Evolutionary conservation across 176 grass and related monocot species (phyloP), one percentile per base, ranked within the genome.

Genomic region (Triticum urartu): DNA sequence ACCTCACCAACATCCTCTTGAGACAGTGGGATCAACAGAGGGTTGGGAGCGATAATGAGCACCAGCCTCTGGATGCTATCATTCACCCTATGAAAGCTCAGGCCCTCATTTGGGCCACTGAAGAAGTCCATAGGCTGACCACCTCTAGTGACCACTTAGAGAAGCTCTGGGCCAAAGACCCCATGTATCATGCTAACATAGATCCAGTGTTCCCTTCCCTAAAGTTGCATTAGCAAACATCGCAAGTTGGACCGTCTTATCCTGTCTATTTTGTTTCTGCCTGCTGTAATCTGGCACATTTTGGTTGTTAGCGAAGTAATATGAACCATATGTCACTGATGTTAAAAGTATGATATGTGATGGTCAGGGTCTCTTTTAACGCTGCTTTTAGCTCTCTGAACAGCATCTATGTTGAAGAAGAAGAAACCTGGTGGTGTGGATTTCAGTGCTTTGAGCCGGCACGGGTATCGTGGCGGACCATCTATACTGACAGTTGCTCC

Each of bases 371-470:
- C 81, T 83, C 50, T 73, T 87, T 90, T 90, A 86, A 81, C 65
- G 54, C 33, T 78, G 39, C 0, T 84, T 83, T 92, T 84, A 91
- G 87, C 81, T 89, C 68, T 85, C 1, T 96, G 86, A 85, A 91
- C 81, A 91, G 77, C 80, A 81, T 71, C 79, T 26, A 68, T 89
- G 40, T 83, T 83, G 72, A 95, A 81, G 87, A 95, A 90, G 91
- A 94, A 94, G 90, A 94, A 94, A 79, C 83, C 68, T 72, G 86
- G 93, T 54, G 87, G 86, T 20, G 75, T 99, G 74, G 91, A 89
- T 83, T 99, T 94, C 70, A 82, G 86, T 82, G 94, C 90, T 79
- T 85, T 99, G 89, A 99, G 94, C 72, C 89, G 89, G 56, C 92
- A 99, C 64, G 94, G 97, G 68, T 99, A 99, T 35, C 79, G 18